phyloP scores from a whole-genome alignment of 345 rosid species.

The Bruguiera parviflora region DNA sequence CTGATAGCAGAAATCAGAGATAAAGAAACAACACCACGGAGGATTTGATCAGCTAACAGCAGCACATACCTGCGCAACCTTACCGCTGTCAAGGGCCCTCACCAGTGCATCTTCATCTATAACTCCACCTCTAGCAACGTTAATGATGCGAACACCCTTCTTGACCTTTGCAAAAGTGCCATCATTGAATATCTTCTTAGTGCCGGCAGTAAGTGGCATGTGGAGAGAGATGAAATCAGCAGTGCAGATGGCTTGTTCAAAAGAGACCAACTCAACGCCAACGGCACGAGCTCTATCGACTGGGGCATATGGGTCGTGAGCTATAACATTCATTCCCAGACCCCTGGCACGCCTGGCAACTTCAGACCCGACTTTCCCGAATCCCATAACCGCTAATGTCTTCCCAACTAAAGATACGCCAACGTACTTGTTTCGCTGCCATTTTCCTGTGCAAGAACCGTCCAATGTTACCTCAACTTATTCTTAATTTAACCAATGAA shows the following conservation, averaged over 20 bases:
- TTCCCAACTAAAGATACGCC: slow-evolving; percentile 81
- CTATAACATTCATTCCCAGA: slow-evolving; percentile 76
- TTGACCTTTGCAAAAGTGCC: slow-evolving; percentile 61
- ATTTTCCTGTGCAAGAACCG: slow-evolving; percentile 48
- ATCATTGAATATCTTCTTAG: slow-evolving; percentile 61
- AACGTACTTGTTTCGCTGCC: slow-evolving; percentile 76
- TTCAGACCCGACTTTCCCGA: slow-evolving; percentile 86
- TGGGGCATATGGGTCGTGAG: slow-evolving; percentile 83
- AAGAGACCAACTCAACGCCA: slow-evolving; percentile 78
- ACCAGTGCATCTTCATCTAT: slow-evolving; percentile 79
- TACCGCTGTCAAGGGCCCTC: slow-evolving; percentile 62
- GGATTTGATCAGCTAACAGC: neutral
- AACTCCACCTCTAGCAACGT: slow-evolving; percentile 90
- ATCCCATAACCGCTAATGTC: slow-evolving; percentile 81
- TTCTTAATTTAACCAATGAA: too few species aligned
- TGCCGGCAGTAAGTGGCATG: slow-evolving; percentile 70
- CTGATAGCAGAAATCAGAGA: neutral
- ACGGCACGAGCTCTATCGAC: slow-evolving; percentile 75
- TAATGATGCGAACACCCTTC: slow-evolving; percentile 72
- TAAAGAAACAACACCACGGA: neutral
- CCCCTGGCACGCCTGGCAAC: slow-evolving; percentile 86
- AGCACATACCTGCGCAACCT: slow-evolving; percentile 59
- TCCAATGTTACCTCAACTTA: too few species aligned
- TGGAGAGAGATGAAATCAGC: slow-evolving; percentile 81
- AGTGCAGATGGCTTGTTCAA: slow-evolving; percentile 62